phyloP scores from a whole-genome alignment of 768 basidiomycete genomes.

The Leccinum pellstonianum region DNA sequence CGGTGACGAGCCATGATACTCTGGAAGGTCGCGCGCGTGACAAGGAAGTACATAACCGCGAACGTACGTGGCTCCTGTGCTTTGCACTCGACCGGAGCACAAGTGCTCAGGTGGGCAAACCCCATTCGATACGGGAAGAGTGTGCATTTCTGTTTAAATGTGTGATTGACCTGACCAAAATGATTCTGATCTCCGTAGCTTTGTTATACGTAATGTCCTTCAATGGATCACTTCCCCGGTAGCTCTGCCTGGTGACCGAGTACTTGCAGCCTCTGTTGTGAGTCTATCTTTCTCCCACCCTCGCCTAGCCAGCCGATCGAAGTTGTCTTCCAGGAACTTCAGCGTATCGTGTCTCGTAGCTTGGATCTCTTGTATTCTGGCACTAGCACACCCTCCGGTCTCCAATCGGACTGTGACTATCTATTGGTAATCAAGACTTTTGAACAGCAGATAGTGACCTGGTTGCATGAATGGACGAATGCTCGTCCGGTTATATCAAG shows the following conservation, averaged over 20 bases:
- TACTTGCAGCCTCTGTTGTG: constrained; percentile 77
- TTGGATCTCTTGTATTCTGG: constrained; percentile 89
- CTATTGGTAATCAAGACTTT: constrained; percentile 80
- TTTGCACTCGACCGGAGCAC: constrained; percentile 85
- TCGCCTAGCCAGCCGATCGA: neutral
- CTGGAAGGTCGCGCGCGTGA: constrained; percentile 80
- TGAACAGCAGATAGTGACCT: constrained; percentile 69
- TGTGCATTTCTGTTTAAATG: constrained; percentile 40
- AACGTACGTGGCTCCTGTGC: constrained; percentile 91
- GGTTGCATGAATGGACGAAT: constrained; percentile 54
- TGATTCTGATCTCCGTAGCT: constrained; percentile 42
- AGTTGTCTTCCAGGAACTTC: constrained; percentile 58
- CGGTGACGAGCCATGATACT: constrained; percentile 55
- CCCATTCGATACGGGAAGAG: constrained; percentile 92
- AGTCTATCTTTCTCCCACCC: constrained; percentile 23
- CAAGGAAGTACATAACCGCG: constrained; percentile 87
- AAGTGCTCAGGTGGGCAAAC: constrained; percentile 97
- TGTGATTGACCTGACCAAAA: neutral
- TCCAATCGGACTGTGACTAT: constrained; percentile 85
- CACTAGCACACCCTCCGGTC: constrained; percentile 73
- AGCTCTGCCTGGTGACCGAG: constrained; percentile 63
- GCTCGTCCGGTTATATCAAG: constrained; percentile 16
- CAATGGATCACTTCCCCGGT: constrained; percentile 71
- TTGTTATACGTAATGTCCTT: constrained; percentile 79
- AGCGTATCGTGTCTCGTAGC: constrained; percentile 84